These are phyloP conservation scores for Cryptococcus sp. DNA, from an alignment of 1,284 basidiomycete species.

Conservation along the genomic window DNA sequence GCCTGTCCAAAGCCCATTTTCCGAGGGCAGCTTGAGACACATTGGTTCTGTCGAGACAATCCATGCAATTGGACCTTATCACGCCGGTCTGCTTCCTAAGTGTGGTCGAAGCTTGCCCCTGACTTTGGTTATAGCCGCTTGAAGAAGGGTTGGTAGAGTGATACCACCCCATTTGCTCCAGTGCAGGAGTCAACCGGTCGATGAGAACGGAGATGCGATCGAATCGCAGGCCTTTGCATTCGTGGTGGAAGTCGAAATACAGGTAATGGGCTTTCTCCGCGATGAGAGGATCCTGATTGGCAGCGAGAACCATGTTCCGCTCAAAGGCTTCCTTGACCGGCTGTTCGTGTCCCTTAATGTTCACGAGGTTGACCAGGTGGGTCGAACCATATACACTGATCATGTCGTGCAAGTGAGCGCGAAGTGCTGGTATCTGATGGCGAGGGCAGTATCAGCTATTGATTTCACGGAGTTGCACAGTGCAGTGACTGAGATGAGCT, in stretches of 20 bases:
- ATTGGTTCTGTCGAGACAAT: constrained; percentile 95
- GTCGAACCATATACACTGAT: constrained; percentile 76
- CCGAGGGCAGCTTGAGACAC: constrained; percentile 89
- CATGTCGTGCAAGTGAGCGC: constrained; percentile 74
- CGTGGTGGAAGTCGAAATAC: constrained; percentile 98
- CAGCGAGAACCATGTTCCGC: constrained; percentile 60
- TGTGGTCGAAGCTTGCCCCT: constrained; percentile 16
- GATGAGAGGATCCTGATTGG: constrained; percentile 41
- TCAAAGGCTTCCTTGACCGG: constrained; percentile 97
- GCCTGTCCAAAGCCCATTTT: constrained; percentile 78
- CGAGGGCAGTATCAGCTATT: background rate
- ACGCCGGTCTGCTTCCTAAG: constrained; percentile 51
- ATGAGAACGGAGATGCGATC: constrained; percentile 85
- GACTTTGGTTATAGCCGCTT: constrained; percentile 10
- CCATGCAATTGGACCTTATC: constrained; percentile 67
- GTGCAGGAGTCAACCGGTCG: constrained; percentile 71
- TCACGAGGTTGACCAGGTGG: constrained; percentile 87
- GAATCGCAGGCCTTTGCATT: constrained; percentile 95
- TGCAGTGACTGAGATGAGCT: constrained; percentile 25
- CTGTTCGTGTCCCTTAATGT: constrained; percentile 91
- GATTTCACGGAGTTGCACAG: too few relatives aligned
- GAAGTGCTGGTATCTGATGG: constrained; percentile 67
- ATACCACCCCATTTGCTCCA: constrained; percentile 69
- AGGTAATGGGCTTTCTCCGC: constrained; percentile 70
- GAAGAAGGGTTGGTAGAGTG: constrained; percentile 26